Conservation (phyloP, 306 rosid species). For the Castanea mollissima region DNA sequence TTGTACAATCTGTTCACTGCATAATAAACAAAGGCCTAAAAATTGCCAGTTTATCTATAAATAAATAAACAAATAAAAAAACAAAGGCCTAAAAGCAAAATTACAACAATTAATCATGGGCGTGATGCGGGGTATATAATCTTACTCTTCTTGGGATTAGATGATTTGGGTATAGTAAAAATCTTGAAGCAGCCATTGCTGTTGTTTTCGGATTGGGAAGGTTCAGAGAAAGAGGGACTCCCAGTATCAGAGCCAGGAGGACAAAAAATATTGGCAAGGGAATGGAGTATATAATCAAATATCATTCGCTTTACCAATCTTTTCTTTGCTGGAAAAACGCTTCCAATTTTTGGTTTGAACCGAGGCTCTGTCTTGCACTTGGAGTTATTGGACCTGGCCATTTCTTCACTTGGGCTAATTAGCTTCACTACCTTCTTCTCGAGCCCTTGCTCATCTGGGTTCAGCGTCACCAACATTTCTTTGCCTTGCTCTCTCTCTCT, state of each 20-base stretch:
- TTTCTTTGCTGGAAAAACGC: neutral
- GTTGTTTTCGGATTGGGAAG: neutral
- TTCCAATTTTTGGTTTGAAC: neutral
- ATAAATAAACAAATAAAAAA: too few species aligned
- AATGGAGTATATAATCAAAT: neutral
- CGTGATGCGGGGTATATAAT: neutral
- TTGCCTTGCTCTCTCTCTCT: neutral
- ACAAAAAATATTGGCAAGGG: too few species aligned
- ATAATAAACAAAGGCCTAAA: too few species aligned
- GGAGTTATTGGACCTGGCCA: neutral
- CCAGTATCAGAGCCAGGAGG: neutral
- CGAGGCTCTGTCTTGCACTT: neutral
- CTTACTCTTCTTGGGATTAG: neutral
- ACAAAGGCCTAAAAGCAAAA: neutral
- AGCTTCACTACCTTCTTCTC: neutral
- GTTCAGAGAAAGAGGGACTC: neutral
- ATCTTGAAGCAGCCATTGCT: neutral
- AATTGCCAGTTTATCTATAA: too few species aligned
- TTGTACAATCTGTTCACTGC: too few species aligned
- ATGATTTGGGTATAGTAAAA: neutral
- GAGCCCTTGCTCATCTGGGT: constrained; percentile 11
- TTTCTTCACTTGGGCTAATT: neutral
- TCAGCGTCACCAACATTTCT: constrained; percentile 5
- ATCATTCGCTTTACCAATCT: neutral
- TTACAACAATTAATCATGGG: neutral